Conservation (phyloP, 768 basidiomycete genomes). For the Cubamyces sp. region DNA sequence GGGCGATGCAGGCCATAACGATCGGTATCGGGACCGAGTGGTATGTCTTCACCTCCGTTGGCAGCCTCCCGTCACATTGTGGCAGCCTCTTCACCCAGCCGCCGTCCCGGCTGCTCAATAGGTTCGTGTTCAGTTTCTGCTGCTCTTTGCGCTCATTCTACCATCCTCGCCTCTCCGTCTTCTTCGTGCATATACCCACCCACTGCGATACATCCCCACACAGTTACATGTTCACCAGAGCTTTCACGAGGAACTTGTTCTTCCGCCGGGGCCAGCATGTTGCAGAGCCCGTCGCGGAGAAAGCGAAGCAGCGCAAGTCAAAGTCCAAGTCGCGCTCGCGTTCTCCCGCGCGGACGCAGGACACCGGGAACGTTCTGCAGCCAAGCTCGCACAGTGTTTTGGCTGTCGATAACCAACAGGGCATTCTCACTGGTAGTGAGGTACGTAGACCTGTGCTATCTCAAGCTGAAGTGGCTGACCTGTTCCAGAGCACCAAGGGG, state of each 20-base stretch:
- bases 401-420: background rate
- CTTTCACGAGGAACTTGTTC: slow-evolving; percentile 17
- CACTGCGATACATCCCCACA: slow-evolving; percentile 13
- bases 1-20: background rate
- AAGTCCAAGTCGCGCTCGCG: background rate
- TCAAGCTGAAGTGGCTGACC: background rate
- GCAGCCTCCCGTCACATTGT: slow-evolving; percentile 16
- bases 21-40: background rate
- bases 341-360: slow-evolving; percentile 7
- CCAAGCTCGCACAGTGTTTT: slow-evolving; percentile 1
- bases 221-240: slow-evolving; percentile 18
- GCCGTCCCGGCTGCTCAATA: background rate
- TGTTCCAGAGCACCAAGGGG: background rate
- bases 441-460: too few relatives aligned
- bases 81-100: slow-evolving; percentile 9
- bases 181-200: too few relatives aligned
- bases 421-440: background rate
- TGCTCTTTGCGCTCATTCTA: background rate
- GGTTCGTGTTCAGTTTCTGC: slow-evolving; percentile 11
- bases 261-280: slow-evolving; percentile 7
- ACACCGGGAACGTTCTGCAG: slow-evolving; percentile 5
- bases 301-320: background rate
- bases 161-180: background rate
- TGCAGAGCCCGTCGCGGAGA: background rate
- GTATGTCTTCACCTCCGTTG: background rate